Conservation (phyloP, 2,329 filamentous ascomycete genomes). For the Sporothrix protearum region DNA sequence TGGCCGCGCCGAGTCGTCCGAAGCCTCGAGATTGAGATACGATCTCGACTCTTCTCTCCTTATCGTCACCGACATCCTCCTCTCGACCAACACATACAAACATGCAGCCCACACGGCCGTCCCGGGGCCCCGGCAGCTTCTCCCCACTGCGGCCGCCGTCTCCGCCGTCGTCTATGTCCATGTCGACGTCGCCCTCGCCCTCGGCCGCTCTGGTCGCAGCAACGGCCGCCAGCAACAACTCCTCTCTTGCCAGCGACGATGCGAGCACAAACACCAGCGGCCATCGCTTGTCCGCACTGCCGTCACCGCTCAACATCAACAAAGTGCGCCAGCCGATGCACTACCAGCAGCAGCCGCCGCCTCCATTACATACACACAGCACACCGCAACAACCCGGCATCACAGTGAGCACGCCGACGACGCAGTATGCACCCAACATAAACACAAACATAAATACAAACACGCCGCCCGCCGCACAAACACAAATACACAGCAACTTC, state of each 20-base stretch:
- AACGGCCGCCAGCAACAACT: constrained; percentile 30
- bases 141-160: constrained; percentile 45
- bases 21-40: background rate
- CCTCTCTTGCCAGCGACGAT: constrained; percentile 48
- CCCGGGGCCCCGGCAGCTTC: constrained; percentile 55
- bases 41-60: background rate
- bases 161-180: background rate
- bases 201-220: constrained; percentile 24
- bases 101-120: constrained; percentile 49
- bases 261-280: constrained; percentile 26
- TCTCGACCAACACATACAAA: constrained; percentile 28
- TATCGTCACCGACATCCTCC: too few species aligned
- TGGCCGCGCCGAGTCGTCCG: constrained; percentile 14
- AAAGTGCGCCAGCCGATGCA: constrained; percentile 39
- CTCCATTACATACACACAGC: background rate
- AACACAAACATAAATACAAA: constrained; percentile 37
- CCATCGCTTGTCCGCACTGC: constrained; percentile 18
- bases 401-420: constrained; percentile 42
- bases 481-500: constrained; percentile 59
- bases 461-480: constrained; percentile 34
- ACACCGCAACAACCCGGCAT: constrained; percentile 36
- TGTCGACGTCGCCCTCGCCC: background rate
- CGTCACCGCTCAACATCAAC: constrained; percentile 41
- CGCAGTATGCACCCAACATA: constrained; percentile 39
- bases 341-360: constrained; percentile 9